Conservation (phyloP, 148 eudicot genomes). For the Fagopyrum esculentum region DNA sequence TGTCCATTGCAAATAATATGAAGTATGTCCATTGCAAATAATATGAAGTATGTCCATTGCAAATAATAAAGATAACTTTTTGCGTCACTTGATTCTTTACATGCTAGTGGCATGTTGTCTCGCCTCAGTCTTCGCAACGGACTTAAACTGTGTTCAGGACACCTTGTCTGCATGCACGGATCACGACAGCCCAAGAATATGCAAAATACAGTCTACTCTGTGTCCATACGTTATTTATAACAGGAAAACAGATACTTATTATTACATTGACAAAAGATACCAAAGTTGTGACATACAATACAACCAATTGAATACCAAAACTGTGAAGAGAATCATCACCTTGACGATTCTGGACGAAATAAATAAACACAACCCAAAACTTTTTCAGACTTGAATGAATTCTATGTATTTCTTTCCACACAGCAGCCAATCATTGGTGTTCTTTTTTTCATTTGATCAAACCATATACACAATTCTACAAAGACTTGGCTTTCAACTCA, state of each 20-base stretch:
- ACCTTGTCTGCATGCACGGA: too few relatives aligned
- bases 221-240: background rate
- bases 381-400: background rate
- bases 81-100: too few relatives aligned
- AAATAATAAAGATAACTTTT: too few relatives aligned
- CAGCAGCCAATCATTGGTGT: conserved; percentile 5
- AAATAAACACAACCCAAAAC: conserved; percentile 20
- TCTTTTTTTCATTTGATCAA: background rate
- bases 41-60: too few relatives aligned
- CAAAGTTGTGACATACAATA: background rate
- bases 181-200: too few relatives aligned
- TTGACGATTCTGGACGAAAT: conserved; percentile 29
- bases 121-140: too few relatives aligned
- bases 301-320: conserved; percentile 36
- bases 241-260: background rate
- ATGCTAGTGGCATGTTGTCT: too few relatives aligned
- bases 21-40: too few relatives aligned
- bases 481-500: background rate
- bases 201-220: too few relatives aligned
- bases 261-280: background rate
- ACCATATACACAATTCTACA: conserved; percentile 11
- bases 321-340: conserved; percentile 40
- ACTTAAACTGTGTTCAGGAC: too few relatives aligned
- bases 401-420: conserved; percentile 2
- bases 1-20: too few relatives aligned